Evolutionary conservation across 2,329 filamentous ascomycete species (phyloP).

Genomic region (Didymella pinodella): DNA sequence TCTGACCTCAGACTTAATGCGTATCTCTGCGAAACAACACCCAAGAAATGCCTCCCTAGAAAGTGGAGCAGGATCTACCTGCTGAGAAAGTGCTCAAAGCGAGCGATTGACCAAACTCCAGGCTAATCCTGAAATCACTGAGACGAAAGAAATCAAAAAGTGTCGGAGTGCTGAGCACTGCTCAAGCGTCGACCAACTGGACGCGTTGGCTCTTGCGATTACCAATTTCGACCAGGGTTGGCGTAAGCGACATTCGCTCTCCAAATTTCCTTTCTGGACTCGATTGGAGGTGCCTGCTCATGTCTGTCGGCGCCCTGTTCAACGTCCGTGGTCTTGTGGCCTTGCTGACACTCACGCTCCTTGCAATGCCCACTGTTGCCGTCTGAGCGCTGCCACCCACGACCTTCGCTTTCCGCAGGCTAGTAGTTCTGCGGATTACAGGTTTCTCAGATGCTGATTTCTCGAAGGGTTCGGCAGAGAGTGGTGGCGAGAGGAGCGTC

Average conservation of each 20-base stretch:
- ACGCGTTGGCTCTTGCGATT: conserved; percentile 49
- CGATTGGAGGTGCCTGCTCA: conserved; percentile 9
- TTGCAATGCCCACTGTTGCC: conserved; percentile 44
- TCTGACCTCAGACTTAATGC: neutral
- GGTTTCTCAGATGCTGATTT: conserved; percentile 17
- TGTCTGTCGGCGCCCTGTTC: conserved; percentile 24
- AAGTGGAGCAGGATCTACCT: conserved; percentile 13
- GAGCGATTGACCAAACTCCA: neutral
- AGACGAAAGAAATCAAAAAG: neutral
- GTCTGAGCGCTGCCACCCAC: conserved; percentile 19
- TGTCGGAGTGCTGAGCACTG: neutral
- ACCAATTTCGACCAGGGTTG: conserved; percentile 48
- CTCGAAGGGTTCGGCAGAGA: conserved; percentile 22
- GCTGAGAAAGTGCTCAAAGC: conserved; percentile 2
- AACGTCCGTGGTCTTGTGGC: conserved; percentile 36
- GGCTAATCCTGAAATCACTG: neutral
- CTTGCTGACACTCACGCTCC: conserved; percentile 44
- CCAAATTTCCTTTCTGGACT: conserved; percentile 36
- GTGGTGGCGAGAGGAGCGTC: conserved; percentile 30
- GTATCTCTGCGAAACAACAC: conserved; percentile 1
- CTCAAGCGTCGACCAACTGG: conserved; percentile 46
- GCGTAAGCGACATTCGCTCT: conserved; percentile 41
- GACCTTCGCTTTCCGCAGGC: conserved; percentile 15
- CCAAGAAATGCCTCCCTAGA: conserved; percentile 5
- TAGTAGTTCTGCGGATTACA: conserved; percentile 24